Base-by-base conservation (phyloP, 2,329 filamentous ascomycete species). In the Fusarium brachygibbosum region DNA sequence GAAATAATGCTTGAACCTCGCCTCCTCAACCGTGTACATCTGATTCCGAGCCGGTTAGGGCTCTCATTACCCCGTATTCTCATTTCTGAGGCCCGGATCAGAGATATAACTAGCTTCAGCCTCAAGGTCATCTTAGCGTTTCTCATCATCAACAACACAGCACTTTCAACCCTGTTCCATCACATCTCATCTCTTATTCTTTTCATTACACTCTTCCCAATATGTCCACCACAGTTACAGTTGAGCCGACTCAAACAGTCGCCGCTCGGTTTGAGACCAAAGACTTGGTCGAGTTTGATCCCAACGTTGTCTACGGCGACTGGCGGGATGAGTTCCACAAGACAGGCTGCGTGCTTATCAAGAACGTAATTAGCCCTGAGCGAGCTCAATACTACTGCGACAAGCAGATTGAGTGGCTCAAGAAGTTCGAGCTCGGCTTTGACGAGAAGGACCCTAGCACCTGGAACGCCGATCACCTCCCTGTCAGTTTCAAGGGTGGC, bases 401-500 rank as follows among this genome's bases (percentile, higher is more conserved):
- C 21, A 72, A 72, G 57, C 69, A 72, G 63, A 72, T 72, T 37
- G 56, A 72, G 59, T 72, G 69, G 69, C 59, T 72, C 28, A 72
- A 72, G 49, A 72, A 68, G 23, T 72, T 72, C 12, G 69, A 72
- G 12, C 66, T 72, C 5, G 69, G 69, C 32, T 72, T 72, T 28
- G 66, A 72, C 7, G 69, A 72, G 16, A 72, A 72, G 29, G 63
- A 72, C 11, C 54, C 66, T 28, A 58, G 58, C 35, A 72, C 69
- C 2, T 72, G 63, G 63, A 72, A 55, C 1, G 66, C 69, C 6
- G 69, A 72, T 7, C 69, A 72, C 25, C 69, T 72, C 25, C 69
- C 68, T 3, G 45, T 72, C 46, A 66, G 57, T 32, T 72, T 72
- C 66, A 82, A 84, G 67, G 85, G 84, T 74, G 82, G 70, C n/a